Evolutionary conservation across 208 protist species (phyloP), one percentile per base, ranked within the genome.

Genomic region (Wallacemonas collosoma): DNA sequence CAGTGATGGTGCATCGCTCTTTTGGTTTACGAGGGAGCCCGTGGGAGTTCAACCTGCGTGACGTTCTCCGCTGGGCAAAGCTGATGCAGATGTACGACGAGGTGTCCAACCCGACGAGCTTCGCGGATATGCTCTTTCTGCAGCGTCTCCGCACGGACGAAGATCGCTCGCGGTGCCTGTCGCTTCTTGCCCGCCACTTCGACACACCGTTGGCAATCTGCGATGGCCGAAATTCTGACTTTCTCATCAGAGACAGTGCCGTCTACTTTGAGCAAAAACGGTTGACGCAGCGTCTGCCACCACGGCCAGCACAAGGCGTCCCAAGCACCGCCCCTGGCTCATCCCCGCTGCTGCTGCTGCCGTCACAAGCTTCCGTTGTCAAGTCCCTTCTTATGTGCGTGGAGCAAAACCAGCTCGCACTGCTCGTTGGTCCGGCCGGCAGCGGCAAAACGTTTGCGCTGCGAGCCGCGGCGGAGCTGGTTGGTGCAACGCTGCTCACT

Each of bases 31-130:
- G 77, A 41, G 99, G 99, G 39, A 95, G 87, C 58, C 98, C 99
- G 14, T 99, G 99, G 98, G 91, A 99, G 85, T 99, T 99, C 82
- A 99, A 99, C 91, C 83, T 99, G 56, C 90, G 99, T 44, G 99
- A 99, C 90, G 87, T 99, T 9, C 93, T 99, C 61, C 93, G 99
- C 57, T 99, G 98, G 98, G 98, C 95, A 57, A 94, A 99, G 40
- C 64, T 99, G 40, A 92, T 94, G 82, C 72, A 88, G 68, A 53
- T 71, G 48, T 95, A 94, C 75, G 64, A 83, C 6, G 67, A 68
- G 44, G 35, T 65, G 12, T 64, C 62, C 54, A 82, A 83, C 61
- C 86, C 89, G 12, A 87, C 77, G 15, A 73, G 78, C 45, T 94
- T 91, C 73, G 87, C 88, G 7, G 84, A 95, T 68, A 86, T 85